Base-by-base conservation (phyloP, 108 stramenopile species). In the Nannochloropsis gaditana region DNA sequence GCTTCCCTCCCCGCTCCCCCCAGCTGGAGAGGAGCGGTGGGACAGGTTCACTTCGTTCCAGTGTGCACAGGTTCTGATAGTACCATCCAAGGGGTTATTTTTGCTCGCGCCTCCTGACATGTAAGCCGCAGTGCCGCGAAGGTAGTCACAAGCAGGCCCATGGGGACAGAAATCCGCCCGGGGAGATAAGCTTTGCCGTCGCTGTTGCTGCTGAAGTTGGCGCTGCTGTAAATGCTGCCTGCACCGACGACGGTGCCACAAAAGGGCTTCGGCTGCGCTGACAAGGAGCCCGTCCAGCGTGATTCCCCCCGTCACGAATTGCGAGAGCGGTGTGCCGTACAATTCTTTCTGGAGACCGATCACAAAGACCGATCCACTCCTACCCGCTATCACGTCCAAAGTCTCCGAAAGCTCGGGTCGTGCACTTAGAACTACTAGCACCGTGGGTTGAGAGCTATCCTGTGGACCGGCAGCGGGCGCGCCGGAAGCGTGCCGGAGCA, bases 241-340 rank as follows among this genome's bases (percentile, higher is more conserved):
- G 59, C 15, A n/a, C 19, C 59, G 59, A 73, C 59, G 59, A 73
- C 59, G 59, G 59, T 73, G 59, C 59, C 59, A 73, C 59, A 73
- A 6, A n/a, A 73, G 59, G 59, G 59, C 59, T 73, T 73, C 59
- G 8, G 59, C 59, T 15, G 59, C 59, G n/a, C 19, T n/a, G 59
- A 73, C n/a, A n/a, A 73, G 59, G 59, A 73, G 59, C 59, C n/a
- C 1, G 59, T 73, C 59, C 19, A 73, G 59, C 19, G 59, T 73
- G 59, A 8, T 73, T 4, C 59, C 59, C n/a, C 59, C 59, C 59
- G 15, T n/a, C 59, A n/a, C n/a, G 59, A n/a, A 73, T n/a, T 73
- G 59, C 15, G 59, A 15, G 2, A 73, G 59, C 3, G 59, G 59
- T 15, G 59, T 73, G 59, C 59, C 59, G n/a, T 15, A 15, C 19